Conservation (phyloP, 352 stramenopile species). For the Phytophthora syringae region DNA sequence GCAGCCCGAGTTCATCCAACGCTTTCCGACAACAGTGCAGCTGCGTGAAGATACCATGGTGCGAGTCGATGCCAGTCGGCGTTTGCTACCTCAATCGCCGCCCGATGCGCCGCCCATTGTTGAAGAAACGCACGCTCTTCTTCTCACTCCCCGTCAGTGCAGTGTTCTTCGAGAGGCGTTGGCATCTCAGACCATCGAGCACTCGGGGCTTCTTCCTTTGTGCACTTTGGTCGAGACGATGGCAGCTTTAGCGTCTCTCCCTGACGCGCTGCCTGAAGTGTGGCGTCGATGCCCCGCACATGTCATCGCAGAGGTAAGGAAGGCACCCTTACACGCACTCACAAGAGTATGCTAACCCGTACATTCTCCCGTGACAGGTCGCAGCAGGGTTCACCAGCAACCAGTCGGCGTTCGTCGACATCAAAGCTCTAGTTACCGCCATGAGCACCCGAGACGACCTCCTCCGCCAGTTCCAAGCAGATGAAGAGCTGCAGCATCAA, state of each 20-base stretch:
- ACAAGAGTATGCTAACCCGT: not conserved
- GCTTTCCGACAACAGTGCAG: conserved; percentile 63
- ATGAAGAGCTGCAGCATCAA: conserved; percentile 14
- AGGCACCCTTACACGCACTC: not conserved
- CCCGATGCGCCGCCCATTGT: conserved; percentile 47
- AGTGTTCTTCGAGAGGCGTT: conserved; percentile 34
- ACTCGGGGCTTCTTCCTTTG: conserved; percentile 34
- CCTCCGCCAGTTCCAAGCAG: conserved; percentile 31
- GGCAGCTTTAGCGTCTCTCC: conserved; percentile 34
- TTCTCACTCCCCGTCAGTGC: conserved; percentile 56
- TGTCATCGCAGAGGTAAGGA: conserved; percentile 52
- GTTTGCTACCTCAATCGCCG: conserved; percentile 40
- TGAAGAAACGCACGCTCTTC: conserved; percentile 49
- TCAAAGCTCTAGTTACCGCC: conserved; percentile 40
- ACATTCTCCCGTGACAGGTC: conserved; percentile 28
- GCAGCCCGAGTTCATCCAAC: conserved; percentile 58
- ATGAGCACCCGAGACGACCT: conserved; percentile 38
- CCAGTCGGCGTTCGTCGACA: conserved; percentile 41
- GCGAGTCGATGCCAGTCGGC: conserved; percentile 36
- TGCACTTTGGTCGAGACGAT: conserved; percentile 45
- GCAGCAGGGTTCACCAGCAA: conserved; percentile 39
- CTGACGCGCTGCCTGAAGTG: conserved; percentile 44
- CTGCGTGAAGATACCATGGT: conserved; percentile 65
- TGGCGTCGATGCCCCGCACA: conserved; percentile 52
- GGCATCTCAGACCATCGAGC: conserved; percentile 10